Evolutionary conservation across 176 grass and related monocot genomes (phyloP).

Genomic region (Musa schizocarpa): DNA sequence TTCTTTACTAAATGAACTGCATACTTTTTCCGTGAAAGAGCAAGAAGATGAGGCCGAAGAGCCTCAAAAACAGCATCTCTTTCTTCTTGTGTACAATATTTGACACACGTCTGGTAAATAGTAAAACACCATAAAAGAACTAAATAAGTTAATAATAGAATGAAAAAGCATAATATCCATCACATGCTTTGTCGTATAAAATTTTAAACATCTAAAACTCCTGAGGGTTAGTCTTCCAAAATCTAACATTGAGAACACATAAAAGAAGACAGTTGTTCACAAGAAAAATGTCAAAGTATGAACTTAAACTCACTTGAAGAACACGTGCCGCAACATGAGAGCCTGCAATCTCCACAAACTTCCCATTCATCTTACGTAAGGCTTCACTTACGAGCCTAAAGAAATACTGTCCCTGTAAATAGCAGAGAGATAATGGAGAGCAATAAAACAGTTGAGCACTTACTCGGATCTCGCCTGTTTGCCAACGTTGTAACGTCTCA

Average conservation of each 20-base stretch:
- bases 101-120: too few relatives aligned
- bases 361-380: slow-evolving; percentile 68
- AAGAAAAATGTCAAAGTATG: too few relatives aligned
- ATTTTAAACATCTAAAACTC: too few relatives aligned
- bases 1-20: slow-evolving; percentile 92
- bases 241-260: too few relatives aligned
- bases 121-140: too few relatives aligned
- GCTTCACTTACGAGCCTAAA: slow-evolving; percentile 68
- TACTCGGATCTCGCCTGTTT: slow-evolving; percentile 78
- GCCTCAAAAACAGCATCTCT: slow-evolving; percentile 37
- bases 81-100: too few relatives aligned
- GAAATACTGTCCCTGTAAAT: neutral
- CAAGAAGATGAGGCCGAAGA: slow-evolving; percentile 57
- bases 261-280: too few relatives aligned
- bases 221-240: too few relatives aligned
- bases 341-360: slow-evolving; percentile 68
- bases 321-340: slow-evolving; percentile 78
- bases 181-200: too few relatives aligned
- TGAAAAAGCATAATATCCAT: too few relatives aligned
- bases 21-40: slow-evolving; percentile 69
- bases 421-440: neutral
- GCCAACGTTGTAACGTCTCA: slow-evolving; percentile 54
- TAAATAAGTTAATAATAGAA: too few relatives aligned
- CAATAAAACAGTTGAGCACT: slow-evolving; percentile 7
- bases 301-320: slow-evolving; percentile 61